Evolutionary conservation across 2,329 filamentous ascomycete species (phyloP).

Genomic region (Uncinocarpus reesii): DNA sequence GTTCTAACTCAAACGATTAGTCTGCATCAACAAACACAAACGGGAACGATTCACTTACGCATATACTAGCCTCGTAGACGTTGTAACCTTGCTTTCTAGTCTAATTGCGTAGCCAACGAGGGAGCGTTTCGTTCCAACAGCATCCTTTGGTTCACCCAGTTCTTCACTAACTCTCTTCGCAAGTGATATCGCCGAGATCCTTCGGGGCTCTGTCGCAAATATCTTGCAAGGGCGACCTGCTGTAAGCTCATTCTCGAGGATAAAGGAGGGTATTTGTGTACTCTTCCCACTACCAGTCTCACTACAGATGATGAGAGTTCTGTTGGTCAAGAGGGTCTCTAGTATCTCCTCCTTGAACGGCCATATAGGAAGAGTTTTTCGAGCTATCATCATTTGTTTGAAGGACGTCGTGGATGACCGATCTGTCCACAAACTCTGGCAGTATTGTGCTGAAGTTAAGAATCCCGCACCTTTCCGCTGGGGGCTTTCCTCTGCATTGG

Average conservation of each 20-base stretch:
- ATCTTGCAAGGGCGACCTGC: conserved; percentile 77
- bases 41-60: conserved; percentile 48
- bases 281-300: conserved; percentile 97
- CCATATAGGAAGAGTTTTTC: conserved; percentile 83
- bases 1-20: conserved; percentile 27
- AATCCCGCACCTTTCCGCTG: not conserved
- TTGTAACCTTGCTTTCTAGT: conserved; percentile 74
- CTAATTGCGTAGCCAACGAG: conserved; percentile 91
- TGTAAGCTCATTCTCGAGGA: conserved; percentile 78
- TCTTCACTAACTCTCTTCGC: conserved; percentile 91
- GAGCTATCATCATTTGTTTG: conserved; percentile 65
- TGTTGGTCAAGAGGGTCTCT: conserved; percentile 63
- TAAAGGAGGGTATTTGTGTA: conserved; percentile 89
- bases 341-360: conserved; percentile 70
- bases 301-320: conserved; percentile 86
- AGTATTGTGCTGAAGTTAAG: conserved; percentile 15
- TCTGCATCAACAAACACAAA: conserved; percentile 34
- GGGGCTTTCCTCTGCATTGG: not conserved
- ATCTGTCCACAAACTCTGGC: conserved; percentile 39
- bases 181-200: conserved; percentile 92
- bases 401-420: conserved; percentile 49
- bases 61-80: conserved; percentile 76
- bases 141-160: conserved; percentile 70
- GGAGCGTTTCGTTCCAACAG: conserved; percentile 71
- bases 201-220: conserved; percentile 87